A percentile compares a stretch with the other conserved stretches of the same genome.
Conservation (phyloP, 2,329 filamentous ascomycete genomes). For the Trichoderma brevicompactum region DNA sequence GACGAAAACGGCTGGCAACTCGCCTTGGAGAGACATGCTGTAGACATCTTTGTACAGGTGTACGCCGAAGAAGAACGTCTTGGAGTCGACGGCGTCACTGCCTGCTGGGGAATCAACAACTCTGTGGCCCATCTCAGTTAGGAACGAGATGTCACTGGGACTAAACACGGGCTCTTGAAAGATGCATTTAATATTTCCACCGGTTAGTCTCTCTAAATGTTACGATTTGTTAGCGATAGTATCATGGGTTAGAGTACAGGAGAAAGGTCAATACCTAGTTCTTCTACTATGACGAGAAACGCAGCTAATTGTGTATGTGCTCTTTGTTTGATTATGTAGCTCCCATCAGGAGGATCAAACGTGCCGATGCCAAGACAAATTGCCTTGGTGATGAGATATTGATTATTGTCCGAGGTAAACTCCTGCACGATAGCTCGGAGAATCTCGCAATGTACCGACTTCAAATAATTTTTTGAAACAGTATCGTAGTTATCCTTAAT, state of each 20-base stretch:
- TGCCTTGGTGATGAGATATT: conserved; percentile 39
- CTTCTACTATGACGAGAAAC: conserved; percentile 51
- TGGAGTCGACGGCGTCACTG: conserved; percentile 52
- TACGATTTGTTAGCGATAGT: neutral
- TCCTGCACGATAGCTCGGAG: no score
- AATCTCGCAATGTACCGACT: no score
- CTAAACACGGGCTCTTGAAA: conserved; percentile 62
- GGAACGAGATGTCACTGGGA: conserved; percentile 54
- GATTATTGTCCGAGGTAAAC: neutral
- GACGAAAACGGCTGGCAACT: conserved; percentile 59
- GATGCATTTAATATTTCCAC: conserved; percentile 44
- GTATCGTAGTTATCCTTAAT: no score
- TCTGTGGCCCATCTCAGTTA: conserved; percentile 46
- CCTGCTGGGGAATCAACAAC: conserved; percentile 57
- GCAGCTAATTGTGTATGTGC: conserved; percentile 59
- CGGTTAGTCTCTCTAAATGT: neutral
- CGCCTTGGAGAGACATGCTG: conserved; percentile 51
- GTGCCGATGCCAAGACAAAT: conserved; percentile 61
- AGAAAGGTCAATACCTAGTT: conserved; percentile 42
- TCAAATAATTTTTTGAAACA: no score
- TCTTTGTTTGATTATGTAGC: conserved; percentile 50
- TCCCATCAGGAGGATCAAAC: conserved; percentile 56
- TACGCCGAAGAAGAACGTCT: conserved; percentile 64
- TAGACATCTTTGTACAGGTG: conserved; percentile 63
- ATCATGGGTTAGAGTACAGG: neutral